phyloP scores from a whole-genome alignment of 257 asterid genomes.

The Penstemon barbatus region DNA sequence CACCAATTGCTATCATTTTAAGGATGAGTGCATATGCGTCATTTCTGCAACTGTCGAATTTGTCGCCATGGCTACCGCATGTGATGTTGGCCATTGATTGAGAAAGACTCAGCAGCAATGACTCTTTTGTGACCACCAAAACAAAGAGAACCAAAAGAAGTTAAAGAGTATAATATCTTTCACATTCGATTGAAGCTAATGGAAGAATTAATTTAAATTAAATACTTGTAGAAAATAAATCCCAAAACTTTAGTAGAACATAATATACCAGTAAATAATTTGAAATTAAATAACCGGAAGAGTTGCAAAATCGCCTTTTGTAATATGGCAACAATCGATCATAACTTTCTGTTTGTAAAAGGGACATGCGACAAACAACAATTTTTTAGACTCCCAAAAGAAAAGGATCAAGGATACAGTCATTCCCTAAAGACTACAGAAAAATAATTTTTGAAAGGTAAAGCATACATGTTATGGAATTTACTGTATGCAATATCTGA shows the following conservation, averaged over 20 bases:
- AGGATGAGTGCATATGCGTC: constrained; percentile 42
- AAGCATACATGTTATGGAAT: neutral
- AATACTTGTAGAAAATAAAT: no score
- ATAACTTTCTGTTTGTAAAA: no score
- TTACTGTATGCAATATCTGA: neutral
- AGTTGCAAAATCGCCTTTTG: no score
- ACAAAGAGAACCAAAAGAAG: constrained; percentile 1
- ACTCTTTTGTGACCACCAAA: constrained; percentile 38
- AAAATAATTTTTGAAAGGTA: neutral
- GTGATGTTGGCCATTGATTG: constrained; percentile 38
- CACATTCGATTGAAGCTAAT: neutral
- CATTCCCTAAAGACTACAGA: neutral
- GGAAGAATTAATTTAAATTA: no score
- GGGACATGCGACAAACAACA: no score
- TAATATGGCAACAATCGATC: no score
- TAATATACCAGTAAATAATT: neutral
- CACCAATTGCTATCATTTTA: constrained; percentile 48
- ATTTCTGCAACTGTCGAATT: constrained; percentile 41
- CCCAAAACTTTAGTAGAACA: neutral
- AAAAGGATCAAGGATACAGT: no score
- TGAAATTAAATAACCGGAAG: neutral
- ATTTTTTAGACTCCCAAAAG: no score
- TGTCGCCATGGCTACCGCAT: constrained; percentile 31
- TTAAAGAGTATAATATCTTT: neutral
- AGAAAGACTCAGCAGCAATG: constrained; percentile 37